These are phyloP conservation scores for Chaetomium fimeti DNA, from an alignment of 495 filamentous ascomycete species.

Conservation along the genomic window DNA sequence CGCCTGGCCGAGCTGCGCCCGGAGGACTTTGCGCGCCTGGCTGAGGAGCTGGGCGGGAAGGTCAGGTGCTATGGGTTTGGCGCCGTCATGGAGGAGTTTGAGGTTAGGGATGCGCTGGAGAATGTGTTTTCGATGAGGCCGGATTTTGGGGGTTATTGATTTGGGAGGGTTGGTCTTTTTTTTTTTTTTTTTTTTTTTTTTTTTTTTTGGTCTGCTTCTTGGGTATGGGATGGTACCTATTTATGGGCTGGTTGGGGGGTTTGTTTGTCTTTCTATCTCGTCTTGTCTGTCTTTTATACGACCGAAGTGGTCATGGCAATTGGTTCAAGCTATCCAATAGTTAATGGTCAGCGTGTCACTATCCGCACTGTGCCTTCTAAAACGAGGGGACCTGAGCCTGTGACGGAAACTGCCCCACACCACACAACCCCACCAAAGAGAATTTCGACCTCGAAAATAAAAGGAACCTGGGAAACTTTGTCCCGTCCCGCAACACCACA, in stretches of 20 bases:
- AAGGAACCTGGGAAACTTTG: slow-evolving; percentile 2
- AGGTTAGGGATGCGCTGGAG: slow-evolving; percentile 81
- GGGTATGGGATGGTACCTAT: background rate
- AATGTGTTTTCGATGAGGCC: slow-evolving; percentile 64
- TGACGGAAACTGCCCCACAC: slow-evolving; percentile 21
- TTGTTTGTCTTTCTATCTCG: background rate
- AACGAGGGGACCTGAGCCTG: background rate
- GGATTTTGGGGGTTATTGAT: slow-evolving; percentile 42
- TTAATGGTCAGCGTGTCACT: background rate
- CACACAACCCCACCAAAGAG: slow-evolving; percentile 31
- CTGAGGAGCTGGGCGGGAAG: slow-evolving; percentile 71
- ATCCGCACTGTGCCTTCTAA: background rate
- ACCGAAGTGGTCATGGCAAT: no score
- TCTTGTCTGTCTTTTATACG: background rate
- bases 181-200: background rate
- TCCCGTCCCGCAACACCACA: slow-evolving; percentile 4
- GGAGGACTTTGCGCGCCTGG: slow-evolving; percentile 71
- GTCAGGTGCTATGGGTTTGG: slow-evolving; percentile 92
- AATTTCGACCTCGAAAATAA: slow-evolving; percentile 15
- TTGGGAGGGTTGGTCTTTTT: background rate
- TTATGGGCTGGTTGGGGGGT: background rate
- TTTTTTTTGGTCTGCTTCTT: background rate
- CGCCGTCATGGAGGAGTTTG: slow-evolving; percentile 86
- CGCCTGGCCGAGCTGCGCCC: slow-evolving; percentile 60
- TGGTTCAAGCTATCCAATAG: no score